phyloP scores from a whole-genome alignment of 345 rosid species.

The Clausena lansium region DNA sequence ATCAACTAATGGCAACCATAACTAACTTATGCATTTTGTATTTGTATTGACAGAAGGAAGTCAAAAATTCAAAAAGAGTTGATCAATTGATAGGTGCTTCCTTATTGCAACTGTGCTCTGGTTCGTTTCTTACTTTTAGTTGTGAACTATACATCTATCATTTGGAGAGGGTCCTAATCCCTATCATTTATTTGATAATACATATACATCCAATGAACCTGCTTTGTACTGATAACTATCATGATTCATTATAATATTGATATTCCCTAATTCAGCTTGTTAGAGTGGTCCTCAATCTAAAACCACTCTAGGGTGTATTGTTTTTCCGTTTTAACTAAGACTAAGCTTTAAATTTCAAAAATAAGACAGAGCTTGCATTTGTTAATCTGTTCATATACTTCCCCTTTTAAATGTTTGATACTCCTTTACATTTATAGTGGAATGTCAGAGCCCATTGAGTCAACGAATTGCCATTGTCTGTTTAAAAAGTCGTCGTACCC shows the following conservation, averaged over 20 bases:
- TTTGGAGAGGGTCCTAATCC: too few species aligned
- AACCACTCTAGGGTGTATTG: background rate
- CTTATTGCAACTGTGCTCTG: slow-evolving; percentile 50
- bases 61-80: slow-evolving; percentile 66
- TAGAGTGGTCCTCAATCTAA: background rate
- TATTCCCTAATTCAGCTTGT: too few species aligned
- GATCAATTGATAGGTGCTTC: slow-evolving; percentile 75
- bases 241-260: too few species aligned
- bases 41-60: slow-evolving; percentile 53
- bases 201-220: background rate
- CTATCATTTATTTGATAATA: background rate
- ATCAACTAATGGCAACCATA: background rate
- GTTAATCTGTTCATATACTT: background rate
- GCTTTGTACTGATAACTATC: background rate
- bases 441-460: slow-evolving; percentile 81
- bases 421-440: slow-evolving; percentile 49
- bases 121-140: slow-evolving; percentile 29
- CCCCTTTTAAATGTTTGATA: slow-evolving; percentile 12
- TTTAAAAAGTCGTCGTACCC: slow-evolving; percentile 59
- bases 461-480: slow-evolving; percentile 77
- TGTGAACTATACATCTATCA: background rate
- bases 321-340: slow-evolving; percentile 1
- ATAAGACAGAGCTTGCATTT: slow-evolving; percentile 7
- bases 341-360: slow-evolving; percentile 5
- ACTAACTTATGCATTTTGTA: slow-evolving; percentile 8